A percentile compares a stretch with the other conserved stretches of the same genome.
Evolutionary conservation across 2,329 filamentous ascomycete species (phyloP).

Genomic region (Xylariaceae sp.): DNA sequence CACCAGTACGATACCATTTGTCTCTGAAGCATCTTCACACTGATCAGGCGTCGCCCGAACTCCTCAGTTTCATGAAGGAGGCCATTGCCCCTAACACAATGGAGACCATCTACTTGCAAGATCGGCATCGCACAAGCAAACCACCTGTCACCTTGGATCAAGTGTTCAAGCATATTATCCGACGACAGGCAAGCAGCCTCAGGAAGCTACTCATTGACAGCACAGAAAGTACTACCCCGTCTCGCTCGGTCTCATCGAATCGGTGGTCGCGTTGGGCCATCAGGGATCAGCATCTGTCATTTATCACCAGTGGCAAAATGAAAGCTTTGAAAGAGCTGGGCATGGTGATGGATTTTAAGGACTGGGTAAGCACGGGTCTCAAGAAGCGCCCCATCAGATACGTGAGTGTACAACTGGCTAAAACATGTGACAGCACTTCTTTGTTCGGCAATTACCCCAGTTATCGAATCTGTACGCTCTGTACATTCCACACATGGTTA

Average conservation of each 20-base stretch:
- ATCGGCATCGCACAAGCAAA: slow-evolving; percentile 46
- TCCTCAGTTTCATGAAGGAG: slow-evolving; percentile 72
- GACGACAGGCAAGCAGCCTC: slow-evolving; percentile 65
- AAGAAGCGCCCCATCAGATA: background rate
- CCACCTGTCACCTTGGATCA: slow-evolving; percentile 59
- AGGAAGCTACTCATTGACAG: slow-evolving; percentile 71
- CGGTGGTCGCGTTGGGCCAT: slow-evolving; percentile 68
- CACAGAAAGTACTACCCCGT: slow-evolving; percentile 45
- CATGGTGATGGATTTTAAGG: slow-evolving; percentile 65
- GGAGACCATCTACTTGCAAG: slow-evolving; percentile 74
- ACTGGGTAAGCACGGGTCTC: slow-evolving; percentile 60
- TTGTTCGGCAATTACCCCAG: slow-evolving; percentile 68
- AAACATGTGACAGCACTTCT: slow-evolving; percentile 57
- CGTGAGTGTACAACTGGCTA: background rate
- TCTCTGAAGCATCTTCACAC: slow-evolving; percentile 70
- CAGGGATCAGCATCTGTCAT: slow-evolving; percentile 62
- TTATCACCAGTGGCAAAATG: slow-evolving; percentile 74
- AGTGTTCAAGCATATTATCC: slow-evolving; percentile 65
- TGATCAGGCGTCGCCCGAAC: slow-evolving; percentile 61
- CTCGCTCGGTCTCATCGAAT: slow-evolving; percentile 31
- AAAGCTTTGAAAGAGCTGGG: slow-evolving; percentile 64
- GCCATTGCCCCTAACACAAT: slow-evolving; percentile 72
- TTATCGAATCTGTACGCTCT: slow-evolving; percentile 65
- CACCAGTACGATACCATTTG: slow-evolving; percentile 52
- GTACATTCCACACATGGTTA: slow-evolving; percentile 63